These are phyloP conservation scores for Zarea fungicola DNA, from an alignment of 2,329 filamentous ascomycete species.

Conservation along the genomic window DNA sequence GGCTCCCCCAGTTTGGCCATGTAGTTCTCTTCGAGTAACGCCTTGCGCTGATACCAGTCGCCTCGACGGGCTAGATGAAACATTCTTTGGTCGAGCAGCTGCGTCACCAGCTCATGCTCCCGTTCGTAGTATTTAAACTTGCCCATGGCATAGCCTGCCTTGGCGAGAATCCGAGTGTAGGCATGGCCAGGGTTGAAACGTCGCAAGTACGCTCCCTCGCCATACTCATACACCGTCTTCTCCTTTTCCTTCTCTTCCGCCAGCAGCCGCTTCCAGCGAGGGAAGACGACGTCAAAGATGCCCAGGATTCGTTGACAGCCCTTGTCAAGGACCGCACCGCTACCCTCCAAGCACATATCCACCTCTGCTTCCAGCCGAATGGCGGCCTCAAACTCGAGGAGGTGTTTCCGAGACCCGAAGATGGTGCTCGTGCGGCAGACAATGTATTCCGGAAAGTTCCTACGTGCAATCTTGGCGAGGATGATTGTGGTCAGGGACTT, in stretches of 20 bases:
- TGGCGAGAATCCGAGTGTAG: constrained; percentile 89
- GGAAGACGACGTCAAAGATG: constrained; percentile 69
- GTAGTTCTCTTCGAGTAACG: constrained; percentile 90
- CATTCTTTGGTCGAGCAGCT: constrained; percentile 72
- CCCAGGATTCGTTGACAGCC: constrained; percentile 63
- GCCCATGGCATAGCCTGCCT: constrained; percentile 72
- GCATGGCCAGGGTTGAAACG: constrained; percentile 89
- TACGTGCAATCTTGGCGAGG: constrained; percentile 78
- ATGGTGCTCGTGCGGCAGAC: constrained; percentile 88
- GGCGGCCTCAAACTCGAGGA: constrained; percentile 86
- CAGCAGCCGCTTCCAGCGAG: constrained; percentile 72
- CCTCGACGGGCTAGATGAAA: constrained; percentile 84
- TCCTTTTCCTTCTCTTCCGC: constrained; percentile 74
- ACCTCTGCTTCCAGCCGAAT: constrained; percentile 76
- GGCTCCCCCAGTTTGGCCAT: constrained; percentile 60
- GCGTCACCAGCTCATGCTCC: constrained; percentile 68
- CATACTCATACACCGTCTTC: constrained; percentile 67
- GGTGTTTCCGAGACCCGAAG: constrained; percentile 66
- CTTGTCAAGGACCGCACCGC: constrained; percentile 61
- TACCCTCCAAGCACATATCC: constrained; percentile 77
- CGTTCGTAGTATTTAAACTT: constrained; percentile 73
- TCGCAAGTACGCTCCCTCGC: constrained; percentile 83
- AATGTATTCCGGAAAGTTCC: constrained; percentile 85
- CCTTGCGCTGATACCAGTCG: constrained; percentile 93
- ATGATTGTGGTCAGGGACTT: constrained; percentile 95